Evolutionary conservation across 768 basidiomycete species (phyloP), one percentile per base, ranked within the genome.

Genomic region (Mycena haematopus): DNA sequence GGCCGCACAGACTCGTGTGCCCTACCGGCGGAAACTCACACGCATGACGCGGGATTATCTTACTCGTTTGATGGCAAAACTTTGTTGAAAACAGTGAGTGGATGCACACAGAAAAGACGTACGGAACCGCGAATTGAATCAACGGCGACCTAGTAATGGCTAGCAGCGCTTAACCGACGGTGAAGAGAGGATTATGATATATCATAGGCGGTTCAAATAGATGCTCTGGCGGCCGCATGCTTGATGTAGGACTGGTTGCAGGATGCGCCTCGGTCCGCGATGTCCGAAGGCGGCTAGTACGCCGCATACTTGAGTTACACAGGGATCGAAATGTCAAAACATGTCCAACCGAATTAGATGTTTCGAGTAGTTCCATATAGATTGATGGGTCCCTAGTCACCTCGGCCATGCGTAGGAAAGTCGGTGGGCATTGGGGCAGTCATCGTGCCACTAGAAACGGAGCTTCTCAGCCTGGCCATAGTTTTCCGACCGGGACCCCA

Each of bases 351-450:
- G 17, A 21, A 58, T 63, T 52, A 46, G 35, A 40, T 45, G 63
- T 65, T 59, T 59, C 63, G 53, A 49, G 33, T 56, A 55, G 36
- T 31, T 42, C 52, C 62, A 42, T 25, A 52, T 25, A 56, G 63
- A 52, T 36, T 45, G 36, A 47, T 55, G 10, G 19, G 44, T 38
- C 50, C 40, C 19, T 36, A 31, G n/a, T n/a, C n/a, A n/a, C n/a
- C 25, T 52, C 63, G 46, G 62, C 21, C 56, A 60, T 42, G 58
- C 63, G 63, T 60, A 52, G 63, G 63, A 60, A 60, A 56, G 25
- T 46, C n/a, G 29, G 38, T n/a, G 10, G 40, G 22, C 36, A 56
- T 52, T 33, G 29, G 44, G 44, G 19, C 50, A 58, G 36, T 2
- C 62, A 44, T 63, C 62, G 52, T 58, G 49, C 63, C 63, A 64